Percentiles rank a stretch among this genome's conserved stretches.
These are phyloP conservation scores for Phytophthora pseudosyringae DNA, from an alignment of 352 stramenopile genomes.

Conservation along the genomic window DNA sequence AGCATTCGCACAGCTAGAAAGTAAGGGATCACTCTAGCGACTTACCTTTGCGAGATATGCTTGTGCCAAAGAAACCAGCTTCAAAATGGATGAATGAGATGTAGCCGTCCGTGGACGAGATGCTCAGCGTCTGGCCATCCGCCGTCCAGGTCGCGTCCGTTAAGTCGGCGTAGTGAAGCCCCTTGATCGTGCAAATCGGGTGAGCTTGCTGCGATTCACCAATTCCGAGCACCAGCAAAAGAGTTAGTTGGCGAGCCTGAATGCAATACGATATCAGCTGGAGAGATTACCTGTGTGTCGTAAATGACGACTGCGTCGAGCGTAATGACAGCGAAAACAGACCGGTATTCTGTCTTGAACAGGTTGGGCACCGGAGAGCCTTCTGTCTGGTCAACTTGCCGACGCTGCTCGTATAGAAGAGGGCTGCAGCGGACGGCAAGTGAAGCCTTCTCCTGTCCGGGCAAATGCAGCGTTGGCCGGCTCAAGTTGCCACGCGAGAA, in stretches of 20 bases:
- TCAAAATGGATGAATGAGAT: conserved; percentile 94
- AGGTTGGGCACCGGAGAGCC: conserved; percentile 48
- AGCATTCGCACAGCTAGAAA: background rate
- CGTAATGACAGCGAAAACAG: conserved; percentile 95
- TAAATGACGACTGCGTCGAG: conserved; percentile 95
- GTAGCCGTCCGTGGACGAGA: conserved; percentile 97
- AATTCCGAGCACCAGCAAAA: background rate
- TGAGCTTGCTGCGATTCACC: conserved; percentile 56
- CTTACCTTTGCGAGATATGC: conserved; percentile 37
- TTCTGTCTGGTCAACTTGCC: conserved; percentile 8
- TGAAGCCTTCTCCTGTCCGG: conserved; percentile 93
- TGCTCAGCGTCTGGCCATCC: conserved; percentile 91
- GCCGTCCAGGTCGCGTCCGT: conserved; percentile 94
- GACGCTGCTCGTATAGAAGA: conserved; percentile 89
- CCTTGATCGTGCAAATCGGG: conserved; percentile 90
- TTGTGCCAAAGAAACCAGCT: conserved; percentile 81
- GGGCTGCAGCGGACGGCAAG: conserved; percentile 94
- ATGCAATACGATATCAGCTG: background rate
- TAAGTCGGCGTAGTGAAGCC: conserved; percentile 95
- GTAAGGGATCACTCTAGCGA: background rate
- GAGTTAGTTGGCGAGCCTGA: background rate
- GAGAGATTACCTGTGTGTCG: conserved; percentile 86
- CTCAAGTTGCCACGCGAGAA: conserved; percentile 94
- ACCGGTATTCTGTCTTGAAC: conserved; percentile 83
- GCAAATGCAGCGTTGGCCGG: conserved; percentile 91